A percentile compares a stretch with the other conserved stretches of the same genome.
These are phyloP conservation scores for Fragaria ananassa DNA, from an alignment of 306 rosid genomes.

Conservation along the genomic window DNA sequence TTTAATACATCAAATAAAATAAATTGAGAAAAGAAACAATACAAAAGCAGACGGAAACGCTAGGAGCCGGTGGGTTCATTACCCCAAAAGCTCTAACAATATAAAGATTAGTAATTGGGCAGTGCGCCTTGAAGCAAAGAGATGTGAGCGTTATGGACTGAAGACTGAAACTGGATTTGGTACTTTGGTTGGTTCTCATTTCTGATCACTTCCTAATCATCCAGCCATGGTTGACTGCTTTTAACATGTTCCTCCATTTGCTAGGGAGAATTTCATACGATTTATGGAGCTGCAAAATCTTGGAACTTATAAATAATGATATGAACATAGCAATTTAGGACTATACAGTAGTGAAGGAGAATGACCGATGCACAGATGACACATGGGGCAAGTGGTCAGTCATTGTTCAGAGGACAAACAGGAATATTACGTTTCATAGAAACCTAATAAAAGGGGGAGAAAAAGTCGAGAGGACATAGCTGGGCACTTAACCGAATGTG, in stretches of 20 bases:
- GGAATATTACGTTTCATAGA: neutral
- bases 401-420: neutral
- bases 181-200: neutral
- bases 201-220: neutral
- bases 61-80: too few relatives aligned
- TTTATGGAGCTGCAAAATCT: neutral
- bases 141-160: neutral
- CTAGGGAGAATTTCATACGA: neutral
- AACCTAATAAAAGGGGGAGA: too few relatives aligned
- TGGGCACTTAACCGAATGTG: too few relatives aligned
- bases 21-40: too few relatives aligned
- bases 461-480: too few relatives aligned
- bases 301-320: neutral
- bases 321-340: neutral
- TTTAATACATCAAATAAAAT: too few relatives aligned
- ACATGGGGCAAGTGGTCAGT: neutral
- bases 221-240: neutral
- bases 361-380: neutral
- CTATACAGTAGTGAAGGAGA: neutral
- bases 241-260: neutral
- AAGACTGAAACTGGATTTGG: conserved; percentile 5
- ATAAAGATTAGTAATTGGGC: too few relatives aligned
- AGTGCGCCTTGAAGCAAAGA: neutral
- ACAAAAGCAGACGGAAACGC: too few relatives aligned
- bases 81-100: too few relatives aligned